Percentiles rank a stretch among this genome's conserved stretches.
Evolutionary conservation across 2,329 filamentous ascomycete species (phyloP).

Genomic region (Aspergillus sp.): DNA sequence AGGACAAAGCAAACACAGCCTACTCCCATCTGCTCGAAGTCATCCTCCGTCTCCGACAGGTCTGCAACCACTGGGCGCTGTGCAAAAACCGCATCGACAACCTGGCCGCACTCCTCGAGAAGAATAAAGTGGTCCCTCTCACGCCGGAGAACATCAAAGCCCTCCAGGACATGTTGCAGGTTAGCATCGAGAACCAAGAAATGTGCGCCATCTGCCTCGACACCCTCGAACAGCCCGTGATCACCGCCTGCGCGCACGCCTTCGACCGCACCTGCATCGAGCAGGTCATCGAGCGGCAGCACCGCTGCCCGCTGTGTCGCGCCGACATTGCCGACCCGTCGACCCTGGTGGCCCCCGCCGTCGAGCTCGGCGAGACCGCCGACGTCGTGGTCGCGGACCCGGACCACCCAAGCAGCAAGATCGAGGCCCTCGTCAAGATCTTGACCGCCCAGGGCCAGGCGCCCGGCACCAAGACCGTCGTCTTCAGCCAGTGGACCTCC

Average conservation of each 20-base stretch:
- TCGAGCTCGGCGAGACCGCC: slow-evolving; percentile 52
- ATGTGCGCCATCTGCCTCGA: slow-evolving; percentile 83
- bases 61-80: slow-evolving; percentile 86
- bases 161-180: slow-evolving; percentile 71
- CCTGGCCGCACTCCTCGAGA: slow-evolving; percentile 68
- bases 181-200: slow-evolving; percentile 77
- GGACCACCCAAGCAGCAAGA: slow-evolving; percentile 74
- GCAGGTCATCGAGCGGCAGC: slow-evolving; percentile 70
- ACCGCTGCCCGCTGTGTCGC: slow-evolving; percentile 83
- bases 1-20: slow-evolving; percentile 48
- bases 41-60: slow-evolving; percentile 76
- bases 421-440: slow-evolving; percentile 74
- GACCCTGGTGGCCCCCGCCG: slow-evolving; percentile 65
- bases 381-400: slow-evolving; percentile 56
- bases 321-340: slow-evolving; percentile 61
- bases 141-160: slow-evolving; percentile 70
- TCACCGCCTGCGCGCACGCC: slow-evolving; percentile 79
- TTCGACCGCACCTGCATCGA: slow-evolving; percentile 75
- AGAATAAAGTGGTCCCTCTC: slow-evolving; percentile 65
- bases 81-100: slow-evolving; percentile 71
- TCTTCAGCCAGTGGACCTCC: slow-evolving; percentile 81
- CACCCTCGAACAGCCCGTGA: slow-evolving; percentile 67
- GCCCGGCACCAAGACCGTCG: slow-evolving; percentile 70
- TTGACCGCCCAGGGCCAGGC: slow-evolving; percentile 66
- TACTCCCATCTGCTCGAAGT: slow-evolving; percentile 79